A percentile compares a stretch with the other conserved stretches of the same genome.
These are phyloP conservation scores for Cladophialophora carrionii DNA, from an alignment of 2,329 filamentous ascomycete genomes.

Conservation along the genomic window DNA sequence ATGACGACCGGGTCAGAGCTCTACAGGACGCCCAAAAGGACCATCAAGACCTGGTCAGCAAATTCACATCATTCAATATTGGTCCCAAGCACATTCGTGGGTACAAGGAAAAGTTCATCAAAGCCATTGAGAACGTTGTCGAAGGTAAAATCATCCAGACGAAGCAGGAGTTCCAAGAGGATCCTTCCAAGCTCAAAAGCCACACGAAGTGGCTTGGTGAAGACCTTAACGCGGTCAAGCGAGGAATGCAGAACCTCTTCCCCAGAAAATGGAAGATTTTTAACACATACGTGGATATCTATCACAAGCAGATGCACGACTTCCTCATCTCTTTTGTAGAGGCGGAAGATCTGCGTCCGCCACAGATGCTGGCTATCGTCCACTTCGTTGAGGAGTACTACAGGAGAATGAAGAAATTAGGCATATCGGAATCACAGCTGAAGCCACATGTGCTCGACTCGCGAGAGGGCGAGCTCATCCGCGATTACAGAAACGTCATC, in stretches of 20 bases:
- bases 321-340: constrained; percentile 83
- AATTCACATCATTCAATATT: constrained; percentile 93
- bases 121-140: constrained; percentile 74
- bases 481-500: constrained; percentile 92
- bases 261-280: constrained; percentile 97
- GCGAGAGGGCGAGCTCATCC: constrained; percentile 83
- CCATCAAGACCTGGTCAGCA: constrained; percentile 88
- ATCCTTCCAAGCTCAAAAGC: constrained; percentile 82
- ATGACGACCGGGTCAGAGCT: constrained; percentile 86
- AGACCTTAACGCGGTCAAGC: constrained; percentile 89
- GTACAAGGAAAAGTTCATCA: constrained; percentile 94
- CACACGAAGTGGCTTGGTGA: constrained; percentile 96
- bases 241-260: constrained; percentile 89
- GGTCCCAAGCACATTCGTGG: constrained; percentile 89
- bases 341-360: constrained; percentile 79
- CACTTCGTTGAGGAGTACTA: constrained; percentile 97
- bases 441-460: constrained; percentile 86
- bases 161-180: constrained; percentile 75
- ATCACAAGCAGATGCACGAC: constrained; percentile 94
- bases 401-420: constrained; percentile 89
- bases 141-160: constrained; percentile 73
- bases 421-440: constrained; percentile 75
- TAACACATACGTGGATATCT: constrained; percentile 85
- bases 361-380: constrained; percentile 87
- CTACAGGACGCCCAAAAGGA: constrained; percentile 93